Percentiles rank a stretch among this genome's conserved stretches.
Conservation (phyloP, 805 yeast species). For the Metschnikowia cerradonensis region DNA sequence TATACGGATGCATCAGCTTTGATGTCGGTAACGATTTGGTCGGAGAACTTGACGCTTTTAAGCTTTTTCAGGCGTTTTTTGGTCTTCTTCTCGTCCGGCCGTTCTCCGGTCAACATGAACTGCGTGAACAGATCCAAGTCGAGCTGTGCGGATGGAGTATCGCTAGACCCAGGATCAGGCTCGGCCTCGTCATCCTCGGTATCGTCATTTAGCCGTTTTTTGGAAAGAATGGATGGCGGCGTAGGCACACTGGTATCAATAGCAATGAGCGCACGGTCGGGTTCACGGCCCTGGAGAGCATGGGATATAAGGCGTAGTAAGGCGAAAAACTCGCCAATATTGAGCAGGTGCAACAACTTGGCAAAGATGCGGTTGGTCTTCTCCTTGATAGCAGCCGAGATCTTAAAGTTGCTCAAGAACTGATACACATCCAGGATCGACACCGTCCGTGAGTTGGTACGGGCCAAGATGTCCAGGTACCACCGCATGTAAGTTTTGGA, state of each 20-base stretch:
- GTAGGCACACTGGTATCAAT: slow-evolving; percentile 63
- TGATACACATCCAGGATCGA: slow-evolving; percentile 71
- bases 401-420: slow-evolving; percentile 73
- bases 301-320: slow-evolving; percentile 77
- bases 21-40: slow-evolving; percentile 51
- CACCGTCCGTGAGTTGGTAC: slow-evolving; percentile 64
- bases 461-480: slow-evolving; percentile 80
- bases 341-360: slow-evolving; percentile 53
- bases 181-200: slow-evolving; percentile 22
- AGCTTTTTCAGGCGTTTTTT: slow-evolving; percentile 39
- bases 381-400: slow-evolving; percentile 48
- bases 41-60: slow-evolving; percentile 71
- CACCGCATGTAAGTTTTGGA: slow-evolving; percentile 83
- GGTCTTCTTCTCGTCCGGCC: slow-evolving; percentile 47
- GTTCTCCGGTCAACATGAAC: slow-evolving; percentile 75
- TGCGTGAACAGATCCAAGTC: slow-evolving; percentile 86
- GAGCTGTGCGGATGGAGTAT: slow-evolving; percentile 34
- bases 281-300: slow-evolving; percentile 50
- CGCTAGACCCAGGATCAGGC: slow-evolving; percentile 10
- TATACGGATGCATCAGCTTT: slow-evolving; percentile 19
- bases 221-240: slow-evolving; percentile 73
- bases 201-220: slow-evolving; percentile 51
- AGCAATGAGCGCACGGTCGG: slow-evolving; percentile 50
- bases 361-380: slow-evolving; percentile 50
- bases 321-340: slow-evolving; percentile 90